Evolutionary conservation across 1,284 basidiomycete species (phyloP), one percentile per base, ranked within the genome.

Genomic region (Agaricales sp.): DNA sequence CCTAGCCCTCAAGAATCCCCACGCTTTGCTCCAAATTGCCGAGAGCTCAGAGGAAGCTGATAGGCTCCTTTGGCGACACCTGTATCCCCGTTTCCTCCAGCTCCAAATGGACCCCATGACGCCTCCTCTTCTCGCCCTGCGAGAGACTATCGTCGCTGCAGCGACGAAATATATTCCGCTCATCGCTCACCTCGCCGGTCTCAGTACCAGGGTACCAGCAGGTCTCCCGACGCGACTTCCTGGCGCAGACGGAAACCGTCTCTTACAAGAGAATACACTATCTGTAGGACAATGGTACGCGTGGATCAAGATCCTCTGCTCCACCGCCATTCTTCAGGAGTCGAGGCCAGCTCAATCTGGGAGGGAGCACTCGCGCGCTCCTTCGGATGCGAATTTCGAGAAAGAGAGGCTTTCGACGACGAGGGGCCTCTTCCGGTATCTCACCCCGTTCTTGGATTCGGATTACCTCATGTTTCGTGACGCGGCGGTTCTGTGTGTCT

Each of bases 201-300:
- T 82, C 53, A 80, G 70, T 59, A 77, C 60, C 52, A 70, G 69
- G 51, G 67, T 68, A 41, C 73, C 75, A 16, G 58, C 64, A n/a
- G 70, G 70, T 47, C 56, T 72, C 14, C 59, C 70, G 14, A 62
- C 65, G 35, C 72, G 76, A 2, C 62, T 61, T 13, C 54, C 59
- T 1, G 80, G 81, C 44, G 71, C 69, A 48, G 78, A 82, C 50
- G 74, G 73, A 0, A 53, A 67, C 18, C 75, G 70, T 46, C 50
- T 73, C n/a, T 64, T 82, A 2, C 67, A 72, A 19, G 90, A 93
- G 21, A 79, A 82, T 51, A 75, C 71, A 53, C 63, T 69, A 6
- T 65, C 85, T 35, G 78, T 92, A 19, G 82, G 87, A 45, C 91
- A 95, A 61, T 97, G 92, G 93, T 78, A 87, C 52, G 71, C 84